Evolutionary conservation across 345 rosid species (phyloP), one percentile per base, ranked within the genome.

Genomic region (Boechera divaricarpa): DNA sequence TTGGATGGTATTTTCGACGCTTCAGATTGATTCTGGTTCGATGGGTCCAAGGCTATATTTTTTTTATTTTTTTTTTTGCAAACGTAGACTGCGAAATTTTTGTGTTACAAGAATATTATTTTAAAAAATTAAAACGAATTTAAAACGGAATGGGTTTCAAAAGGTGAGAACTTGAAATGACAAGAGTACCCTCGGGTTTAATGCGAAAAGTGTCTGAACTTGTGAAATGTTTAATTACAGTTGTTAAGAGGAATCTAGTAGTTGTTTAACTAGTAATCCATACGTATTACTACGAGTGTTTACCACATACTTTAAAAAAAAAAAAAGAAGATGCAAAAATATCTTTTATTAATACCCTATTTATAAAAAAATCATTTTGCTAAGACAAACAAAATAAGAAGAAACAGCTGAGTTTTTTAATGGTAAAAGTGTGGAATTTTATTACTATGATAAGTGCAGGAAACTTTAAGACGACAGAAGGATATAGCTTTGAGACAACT

Each of bases 1-100:
- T 86, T 75, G 66, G 88, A 82, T 79, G 18, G 6, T 1, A 2
- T 10, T 28, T 69, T 54, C 36, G 69, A 79, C 85, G 88, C 82
- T 52, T 54, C 5, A 15, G 82, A 86, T 87, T 6, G 36, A 33
- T 51, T 78, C 64, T 61, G 15, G 60, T 63, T 77, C 80, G 65
- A 76, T 76, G 74, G 75, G 66, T 72, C 64, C 83, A 78, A 60
- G 4, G 70, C 41, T 69, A 29, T 32, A 5, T 21, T 64, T 11
- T 21, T n/a, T 61, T 36, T n/a, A n/a, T n/a, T 35, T 31, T 39
- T 36, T n/a, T 42, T 44, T 13, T 44, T 44, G 32, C 16, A 54
- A 8, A 67, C 57, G 52, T 63, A 63, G 57, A 67, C n/a, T 56
- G 52, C 61, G 82, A 66, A 67, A 71, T 79, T 74, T 77, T 79